These are phyloP conservation scores for Cymodocea nodosa DNA, from an alignment of 116 monocot genomes.

Conservation along the genomic window DNA sequence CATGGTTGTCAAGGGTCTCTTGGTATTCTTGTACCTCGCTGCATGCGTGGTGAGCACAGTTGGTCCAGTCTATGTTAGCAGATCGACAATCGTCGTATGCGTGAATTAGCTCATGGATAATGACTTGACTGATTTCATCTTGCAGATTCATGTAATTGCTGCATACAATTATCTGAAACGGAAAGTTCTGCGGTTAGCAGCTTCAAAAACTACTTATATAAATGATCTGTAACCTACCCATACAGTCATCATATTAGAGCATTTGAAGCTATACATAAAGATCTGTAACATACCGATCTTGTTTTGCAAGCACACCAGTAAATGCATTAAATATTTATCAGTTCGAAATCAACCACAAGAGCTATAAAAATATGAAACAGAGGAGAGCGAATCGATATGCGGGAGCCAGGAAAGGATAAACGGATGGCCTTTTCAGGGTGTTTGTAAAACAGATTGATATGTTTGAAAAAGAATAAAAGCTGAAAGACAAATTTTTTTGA, in stretches of 20 bases:
- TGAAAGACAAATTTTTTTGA: no score
- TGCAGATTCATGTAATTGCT: slow-evolving; percentile 64
- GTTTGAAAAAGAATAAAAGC: no score
- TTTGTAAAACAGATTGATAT: no score
- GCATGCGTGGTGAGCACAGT: slow-evolving; percentile 96
- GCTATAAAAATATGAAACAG: no score
- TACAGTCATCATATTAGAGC: neutral
- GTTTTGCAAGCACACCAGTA: neutral
- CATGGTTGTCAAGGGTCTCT: no score
- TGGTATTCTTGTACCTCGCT: slow-evolving; percentile 49
- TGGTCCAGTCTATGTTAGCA: slow-evolving; percentile 79
- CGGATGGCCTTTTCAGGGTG: no score
- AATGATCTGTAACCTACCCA: neutral
- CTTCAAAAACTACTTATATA: neutral
- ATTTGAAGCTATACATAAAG: no score
- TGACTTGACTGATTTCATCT: slow-evolving; percentile 88
- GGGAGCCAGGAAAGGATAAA: no score
- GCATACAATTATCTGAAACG: slow-evolving; percentile 68
- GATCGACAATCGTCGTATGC: slow-evolving; percentile 96
- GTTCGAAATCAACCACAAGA: neutral
- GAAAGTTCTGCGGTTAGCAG: neutral
- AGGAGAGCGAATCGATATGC: no score
- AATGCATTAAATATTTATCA: neutral
- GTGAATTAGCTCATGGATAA: slow-evolving; percentile 94
- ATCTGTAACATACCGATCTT: no score